phyloP scores from a whole-genome alignment of 345 rosid species.

The Aethionema arabicum region DNA sequence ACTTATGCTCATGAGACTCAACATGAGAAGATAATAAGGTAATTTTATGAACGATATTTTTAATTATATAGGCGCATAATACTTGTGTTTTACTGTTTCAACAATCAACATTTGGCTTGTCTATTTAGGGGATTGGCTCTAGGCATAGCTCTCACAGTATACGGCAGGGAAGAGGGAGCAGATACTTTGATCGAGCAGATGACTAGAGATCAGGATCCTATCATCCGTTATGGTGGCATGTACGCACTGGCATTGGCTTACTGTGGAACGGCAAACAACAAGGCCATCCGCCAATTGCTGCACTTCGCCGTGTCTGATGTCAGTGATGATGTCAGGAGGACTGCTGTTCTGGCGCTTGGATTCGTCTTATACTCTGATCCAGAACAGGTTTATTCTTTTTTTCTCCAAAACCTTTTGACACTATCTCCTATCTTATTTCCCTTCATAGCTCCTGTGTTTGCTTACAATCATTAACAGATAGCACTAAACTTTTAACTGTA shows the following conservation, averaged over 20 bases:
- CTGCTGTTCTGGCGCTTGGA: constrained; percentile 95
- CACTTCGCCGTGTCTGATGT: constrained; percentile 97
- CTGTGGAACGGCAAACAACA: constrained; percentile 94
- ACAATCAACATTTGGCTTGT: constrained; percentile 1
- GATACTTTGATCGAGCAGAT: constrained; percentile 95
- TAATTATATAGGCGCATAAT: constrained; percentile 8
- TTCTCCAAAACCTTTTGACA: neutral
- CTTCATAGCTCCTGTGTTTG: neutral
- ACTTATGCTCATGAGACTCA: constrained; percentile 93
- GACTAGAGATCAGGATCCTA: constrained; percentile 96
- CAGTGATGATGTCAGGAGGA: constrained; percentile 93
- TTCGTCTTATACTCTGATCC: constrained; percentile 91
- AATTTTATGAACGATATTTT: constrained; percentile 16
- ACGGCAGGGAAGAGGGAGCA: constrained; percentile 98
- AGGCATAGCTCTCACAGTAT: constrained; percentile 93
- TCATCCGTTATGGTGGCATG: constrained; percentile 96
- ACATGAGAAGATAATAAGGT: constrained; percentile 94
- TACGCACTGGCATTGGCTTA: constrained; percentile 94
- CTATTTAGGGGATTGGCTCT: constrained; percentile 75
- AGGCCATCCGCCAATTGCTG: constrained; percentile 90
- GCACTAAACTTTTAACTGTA: constrained; percentile 41
- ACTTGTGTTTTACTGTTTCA: constrained; percentile 5
- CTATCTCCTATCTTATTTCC: neutral
- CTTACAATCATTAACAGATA: constrained; percentile 11
- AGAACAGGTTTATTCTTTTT: constrained; percentile 55